Evolutionary conservation across 495 filamentous ascomycete species (phyloP), one percentile per base, ranked within the genome.

Genomic region (Trichoderma orchidacearum): DNA sequence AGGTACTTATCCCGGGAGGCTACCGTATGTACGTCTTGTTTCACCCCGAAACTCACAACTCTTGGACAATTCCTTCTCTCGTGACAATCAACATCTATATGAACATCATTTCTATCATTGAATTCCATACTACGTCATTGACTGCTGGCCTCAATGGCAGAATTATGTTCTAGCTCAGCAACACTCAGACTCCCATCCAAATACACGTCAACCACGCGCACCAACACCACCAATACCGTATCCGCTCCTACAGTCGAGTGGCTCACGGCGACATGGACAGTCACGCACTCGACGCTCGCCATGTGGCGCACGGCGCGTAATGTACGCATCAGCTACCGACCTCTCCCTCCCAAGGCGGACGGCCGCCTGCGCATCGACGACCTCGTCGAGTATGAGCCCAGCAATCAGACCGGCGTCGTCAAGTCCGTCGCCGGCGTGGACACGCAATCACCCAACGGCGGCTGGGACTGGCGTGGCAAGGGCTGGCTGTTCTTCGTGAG

Each of bases 281-380:
- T 91, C 23, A 85, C 84, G 15, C 82, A 87, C 72, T 85, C 83
- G 11, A 90, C 84, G 30, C 81, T 93, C 2, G 77, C 80, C 21
- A 86, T 90, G 77, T 90, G 87, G 87, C 74, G 76, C 55, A 70
- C 70, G 30, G 78, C 80, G 36, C 81, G 80, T 63, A 90, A 91
- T 68, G 85, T 90, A 52, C 75, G 76, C 56, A 90, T 91, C 61
- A 85, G 81, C 34, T 91, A 90, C 72, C 72, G 62, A 9, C 65
- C 73, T 0, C 73, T 84, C 0, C 64, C 73, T 0, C 36, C 69
- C 21, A 56, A 62, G n/a, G 13, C 55, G 3, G n/a, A 56, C 5
- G 51, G 62, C 30, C 54, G 66, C 5, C 56, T 62, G 3, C 75
- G 75, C 13, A 69, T 89, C 34, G 84, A 88, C 61, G 85, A 90